These are phyloP conservation scores for Nakaseomyces delphensis DNA, from an alignment of 1,139 yeast genomes.

Conservation along the genomic window DNA sequence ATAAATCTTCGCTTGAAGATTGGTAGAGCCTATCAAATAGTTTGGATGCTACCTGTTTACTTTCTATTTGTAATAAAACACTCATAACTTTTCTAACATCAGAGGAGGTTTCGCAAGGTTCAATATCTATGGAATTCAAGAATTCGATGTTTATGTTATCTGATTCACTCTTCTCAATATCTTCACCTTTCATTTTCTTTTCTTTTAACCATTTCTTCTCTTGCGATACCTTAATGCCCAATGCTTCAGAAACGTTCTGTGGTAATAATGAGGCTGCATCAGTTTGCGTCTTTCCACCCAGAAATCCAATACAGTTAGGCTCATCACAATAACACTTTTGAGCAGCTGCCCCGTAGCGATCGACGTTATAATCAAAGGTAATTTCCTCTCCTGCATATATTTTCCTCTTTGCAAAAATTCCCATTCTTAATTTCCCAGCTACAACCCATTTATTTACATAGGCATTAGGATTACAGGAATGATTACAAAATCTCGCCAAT, in stretches of 20 bases:
- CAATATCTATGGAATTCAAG: slow-evolving; percentile 49
- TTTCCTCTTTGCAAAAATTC: slow-evolving; percentile 75
- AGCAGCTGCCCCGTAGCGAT: slow-evolving; percentile 88
- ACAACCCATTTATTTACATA: slow-evolving; percentile 97
- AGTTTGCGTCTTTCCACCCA: slow-evolving; percentile 96
- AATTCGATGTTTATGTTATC: slow-evolving; percentile 59
- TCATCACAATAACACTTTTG: slow-evolving; percentile 96
- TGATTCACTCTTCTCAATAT: slow-evolving; percentile 44
- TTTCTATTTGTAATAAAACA: slow-evolving; percentile 70
- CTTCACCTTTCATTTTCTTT: slow-evolving; percentile 42
- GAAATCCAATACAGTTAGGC: slow-evolving; percentile 78
- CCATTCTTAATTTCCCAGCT: slow-evolving; percentile 84
- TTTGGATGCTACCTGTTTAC: slow-evolving; percentile 53
- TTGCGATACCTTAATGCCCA: slow-evolving; percentile 61
- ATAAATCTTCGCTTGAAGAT: slow-evolving; percentile 48
- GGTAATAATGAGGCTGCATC: slow-evolving; percentile 80
- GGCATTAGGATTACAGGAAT: slow-evolving; percentile 90
- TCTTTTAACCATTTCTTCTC: slow-evolving; percentile 59
- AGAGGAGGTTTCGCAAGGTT: slow-evolving; percentile 40
- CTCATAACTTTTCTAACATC: slow-evolving; percentile 78
- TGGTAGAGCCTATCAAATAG: slow-evolving; percentile 57
- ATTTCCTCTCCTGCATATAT: slow-evolving; percentile 81
- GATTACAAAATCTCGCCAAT: slow-evolving; percentile 85
- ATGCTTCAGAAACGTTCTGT: slow-evolving; percentile 73
- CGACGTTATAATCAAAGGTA: slow-evolving; percentile 93